Base-by-base conservation (phyloP, 768 basidiomycete genomes). In the Mycena galopus region DNA sequence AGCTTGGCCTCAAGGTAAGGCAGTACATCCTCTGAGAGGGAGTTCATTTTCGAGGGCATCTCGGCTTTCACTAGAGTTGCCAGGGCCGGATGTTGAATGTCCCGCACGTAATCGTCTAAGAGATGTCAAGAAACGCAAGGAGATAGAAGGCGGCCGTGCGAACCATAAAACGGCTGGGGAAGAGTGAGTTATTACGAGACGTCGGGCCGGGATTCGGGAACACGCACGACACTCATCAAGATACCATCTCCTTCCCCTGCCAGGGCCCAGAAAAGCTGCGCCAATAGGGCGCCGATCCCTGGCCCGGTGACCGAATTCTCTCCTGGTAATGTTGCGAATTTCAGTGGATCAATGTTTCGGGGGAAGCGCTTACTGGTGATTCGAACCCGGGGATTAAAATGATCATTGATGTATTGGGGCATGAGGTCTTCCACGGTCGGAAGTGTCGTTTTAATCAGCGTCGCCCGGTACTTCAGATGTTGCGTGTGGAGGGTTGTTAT, bases 1-100 rank as follows among this genome's bases (percentile, higher is more conserved):
- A 79, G 44, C 21, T 74, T 75, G 7, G 59, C 35, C 50, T 79
- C 79, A n/a, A 81, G 73, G 39, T 76, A 63, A 2, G 67, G 63
- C 8, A 79, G 39, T 21, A 78, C 78, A 14, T 71, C 55, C 17
- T 56, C 8, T 2, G 77, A 72, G n/a, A 75, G 71, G 5, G 74
- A 44, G 55, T 75, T 25, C 19, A 69, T 30, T 2, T 35, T n/a
- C 10, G 55, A 27, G 2, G 74, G 74, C 8, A 69, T 42, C 14
- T 70, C 65, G 21, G 71, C 64, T 35, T 33, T 29, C 0, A 75
- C 64, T 2, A 72, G 59, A 5, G 35, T 57, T 4, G 74, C 67
- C 23, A 68, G 6, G 11, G 71, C 59, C 0, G 74, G 74, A 32
- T 75, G 74, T 5, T 19, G 27, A 23, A 75, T 70, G 30, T 75